Conservation (phyloP, 169 alveolate species). For the Plasmodium knowlesi region DNA sequence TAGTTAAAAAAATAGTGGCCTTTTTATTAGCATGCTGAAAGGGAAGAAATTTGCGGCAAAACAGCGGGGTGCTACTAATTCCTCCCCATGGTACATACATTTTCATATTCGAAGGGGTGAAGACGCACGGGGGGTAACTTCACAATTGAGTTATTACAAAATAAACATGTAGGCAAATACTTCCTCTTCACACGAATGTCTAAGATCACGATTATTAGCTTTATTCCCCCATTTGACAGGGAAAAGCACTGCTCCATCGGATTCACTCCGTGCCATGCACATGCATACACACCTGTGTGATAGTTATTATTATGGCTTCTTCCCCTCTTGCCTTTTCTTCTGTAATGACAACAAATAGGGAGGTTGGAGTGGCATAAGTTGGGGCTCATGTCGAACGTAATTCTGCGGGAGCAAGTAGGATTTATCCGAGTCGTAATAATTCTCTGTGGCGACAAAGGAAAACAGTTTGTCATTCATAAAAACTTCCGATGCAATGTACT, state of each 20-base stretch:
- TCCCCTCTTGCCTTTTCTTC: constrained; percentile 53
- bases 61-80: not conserved
- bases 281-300: not conserved
- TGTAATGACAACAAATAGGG: constrained; percentile 69
- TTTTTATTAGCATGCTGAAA: no score
- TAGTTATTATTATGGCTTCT: constrained; percentile 14
- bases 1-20: not conserved
- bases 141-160: not conserved
- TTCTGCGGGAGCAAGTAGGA: constrained; percentile 67
- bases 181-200: not conserved
- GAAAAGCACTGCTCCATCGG: not conserved
- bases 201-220: not conserved
- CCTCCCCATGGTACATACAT: not conserved
- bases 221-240: not conserved
- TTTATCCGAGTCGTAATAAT: constrained; percentile 72
- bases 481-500: constrained; percentile 47
- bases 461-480: constrained; percentile 37
- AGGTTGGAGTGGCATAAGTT: constrained; percentile 71
- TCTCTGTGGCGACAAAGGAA: constrained; percentile 69
- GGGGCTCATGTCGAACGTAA: constrained; percentile 72
- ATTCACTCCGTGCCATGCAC: not conserved
- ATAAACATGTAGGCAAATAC: not conserved
- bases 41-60: not conserved
- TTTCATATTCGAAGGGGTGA: not conserved
- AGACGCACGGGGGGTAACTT: not conserved